These are phyloP conservation scores for Aegilops sharonensis DNA, from an alignment of 176 grass and related monocot species.

Conservation along the genomic window DNA sequence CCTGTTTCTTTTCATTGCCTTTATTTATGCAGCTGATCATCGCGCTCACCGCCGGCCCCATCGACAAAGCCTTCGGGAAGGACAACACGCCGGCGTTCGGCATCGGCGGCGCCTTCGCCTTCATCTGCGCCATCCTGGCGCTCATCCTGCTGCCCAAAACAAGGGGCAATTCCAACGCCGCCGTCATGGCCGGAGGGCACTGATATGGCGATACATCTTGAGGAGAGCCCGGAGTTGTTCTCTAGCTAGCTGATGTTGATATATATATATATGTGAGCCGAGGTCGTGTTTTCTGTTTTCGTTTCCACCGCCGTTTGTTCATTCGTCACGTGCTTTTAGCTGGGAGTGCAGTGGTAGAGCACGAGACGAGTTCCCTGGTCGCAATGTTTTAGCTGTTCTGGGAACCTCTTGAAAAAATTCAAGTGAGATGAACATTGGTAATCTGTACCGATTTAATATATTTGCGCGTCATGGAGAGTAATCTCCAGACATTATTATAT, in stretches of 20 bases:
- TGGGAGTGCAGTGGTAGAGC: neutral
- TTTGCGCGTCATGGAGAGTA: neutral
- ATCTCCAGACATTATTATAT: neutral
- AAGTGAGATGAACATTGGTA: neutral
- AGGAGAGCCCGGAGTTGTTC: neutral
- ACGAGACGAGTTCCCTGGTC: neutral
- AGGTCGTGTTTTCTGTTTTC: neutral
- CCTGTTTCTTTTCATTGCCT: neutral
- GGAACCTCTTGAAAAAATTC: neutral
- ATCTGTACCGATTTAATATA: neutral
- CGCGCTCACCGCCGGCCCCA: constrained; percentile 37
- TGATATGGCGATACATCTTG: neutral
- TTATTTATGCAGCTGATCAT: constrained; percentile 32
- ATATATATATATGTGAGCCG: neutral
- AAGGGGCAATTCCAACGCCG: constrained; percentile 17
- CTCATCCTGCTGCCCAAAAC: constrained; percentile 37
- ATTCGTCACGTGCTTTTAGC: too few species aligned
- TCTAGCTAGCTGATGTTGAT: neutral
- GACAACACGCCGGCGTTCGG: constrained; percentile 50
- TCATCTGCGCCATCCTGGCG: constrained; percentile 36
- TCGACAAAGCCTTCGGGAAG: constrained; percentile 45
- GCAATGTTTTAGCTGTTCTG: neutral
- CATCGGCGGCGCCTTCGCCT: constrained; percentile 37
- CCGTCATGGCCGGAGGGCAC: constrained; percentile 39
- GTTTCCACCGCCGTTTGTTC: neutral